Conservation (phyloP, 306 rosid genomes). For the Glycine tomentella region DNA sequence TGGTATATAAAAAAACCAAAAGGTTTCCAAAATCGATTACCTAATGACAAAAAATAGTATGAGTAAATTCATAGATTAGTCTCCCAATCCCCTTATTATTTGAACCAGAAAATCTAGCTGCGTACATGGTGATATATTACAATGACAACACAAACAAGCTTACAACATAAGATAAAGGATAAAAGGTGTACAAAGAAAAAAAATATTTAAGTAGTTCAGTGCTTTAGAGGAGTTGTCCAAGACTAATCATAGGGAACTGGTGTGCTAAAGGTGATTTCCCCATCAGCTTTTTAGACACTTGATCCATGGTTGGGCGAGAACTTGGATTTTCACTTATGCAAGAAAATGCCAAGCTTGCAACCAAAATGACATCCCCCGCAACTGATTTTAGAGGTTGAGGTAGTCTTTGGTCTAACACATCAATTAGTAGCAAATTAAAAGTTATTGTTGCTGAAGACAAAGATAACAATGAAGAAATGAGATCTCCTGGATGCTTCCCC, state of each 20-base stretch:
- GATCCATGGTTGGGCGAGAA: slow-evolving; percentile 43
- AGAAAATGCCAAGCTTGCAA: slow-evolving; percentile 31
- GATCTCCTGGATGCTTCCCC: slow-evolving; percentile 47
- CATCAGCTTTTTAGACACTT: slow-evolving; percentile 31
- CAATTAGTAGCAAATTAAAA: slow-evolving; percentile 26
- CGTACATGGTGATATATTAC: not conserved
- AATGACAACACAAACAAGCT: not conserved
- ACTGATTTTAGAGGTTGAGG: slow-evolving; percentile 18
- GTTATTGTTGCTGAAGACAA: slow-evolving; percentile 22
- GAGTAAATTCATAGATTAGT: too few relatives aligned
- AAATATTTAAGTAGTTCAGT: not conserved
- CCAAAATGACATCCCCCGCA: slow-evolving; percentile 24
- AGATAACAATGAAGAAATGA: slow-evolving; percentile 26
- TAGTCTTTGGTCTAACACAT: slow-evolving; percentile 34
- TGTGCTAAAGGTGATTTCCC: slow-evolving; percentile 32
- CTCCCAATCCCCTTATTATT: too few relatives aligned
- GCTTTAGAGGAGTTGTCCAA: slow-evolving; percentile 43
- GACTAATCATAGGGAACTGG: slow-evolving; percentile 4
- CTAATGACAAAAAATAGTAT: too few relatives aligned
- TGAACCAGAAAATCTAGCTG: too few relatives aligned
- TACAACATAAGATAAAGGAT: not conserved
- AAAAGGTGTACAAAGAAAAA: not conserved
- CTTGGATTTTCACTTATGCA: slow-evolving; percentile 36
- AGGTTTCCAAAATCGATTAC: too few relatives aligned
- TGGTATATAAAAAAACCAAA: too few relatives aligned